phyloP scores from a whole-genome alignment of 805 yeast species.

The Yamadazyma nakazawae region DNA sequence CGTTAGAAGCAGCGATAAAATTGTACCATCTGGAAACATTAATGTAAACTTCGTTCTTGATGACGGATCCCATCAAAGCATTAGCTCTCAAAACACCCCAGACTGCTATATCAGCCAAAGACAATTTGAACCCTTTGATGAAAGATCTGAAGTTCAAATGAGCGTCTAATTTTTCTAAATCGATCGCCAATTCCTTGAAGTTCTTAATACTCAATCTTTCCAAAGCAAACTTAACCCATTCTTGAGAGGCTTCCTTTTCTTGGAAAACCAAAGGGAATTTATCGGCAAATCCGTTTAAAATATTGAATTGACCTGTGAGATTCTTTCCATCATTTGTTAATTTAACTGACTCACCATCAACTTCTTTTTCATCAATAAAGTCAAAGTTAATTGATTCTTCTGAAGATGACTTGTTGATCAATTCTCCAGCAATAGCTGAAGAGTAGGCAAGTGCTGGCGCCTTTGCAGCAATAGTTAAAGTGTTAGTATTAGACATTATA shows the following conservation, averaged over 20 bases:
- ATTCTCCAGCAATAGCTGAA: slow-evolving; percentile 71
- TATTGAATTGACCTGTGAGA: slow-evolving; percentile 39
- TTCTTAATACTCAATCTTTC: slow-evolving; percentile 75
- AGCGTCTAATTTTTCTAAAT: slow-evolving; percentile 76
- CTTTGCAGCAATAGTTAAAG: slow-evolving; percentile 75
- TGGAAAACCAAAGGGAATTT: slow-evolving; percentile 47
- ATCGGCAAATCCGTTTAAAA: slow-evolving; percentile 49
- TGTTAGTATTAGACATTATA: slow-evolving; percentile 40
- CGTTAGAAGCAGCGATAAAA: slow-evolving; percentile 58
- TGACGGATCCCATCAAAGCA: slow-evolving; percentile 86
- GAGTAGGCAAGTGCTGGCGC: slow-evolving; percentile 82
- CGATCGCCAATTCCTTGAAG: slow-evolving; percentile 77
- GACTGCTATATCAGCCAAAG: slow-evolving; percentile 79
- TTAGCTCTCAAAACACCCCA: slow-evolving; percentile 96
- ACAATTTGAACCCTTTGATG: slow-evolving; percentile 59
- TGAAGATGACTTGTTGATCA: slow-evolving; percentile 48
- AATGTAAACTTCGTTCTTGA: slow-evolving; percentile 78
- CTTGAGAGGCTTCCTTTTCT: slow-evolving; percentile 39
- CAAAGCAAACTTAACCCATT: slow-evolving; percentile 67
- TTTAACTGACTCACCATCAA: slow-evolving; percentile 45
- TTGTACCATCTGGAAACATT: slow-evolving; percentile 94
- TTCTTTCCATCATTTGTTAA: slow-evolving; percentile 44
- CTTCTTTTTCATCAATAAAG: slow-evolving; percentile 65
- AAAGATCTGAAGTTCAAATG: slow-evolving; percentile 85
- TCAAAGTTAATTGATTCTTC: slow-evolving; percentile 55